These are phyloP conservation scores for Lyophyllum atratum DNA, from an alignment of 768 basidiomycete genomes.

Conservation along the genomic window DNA sequence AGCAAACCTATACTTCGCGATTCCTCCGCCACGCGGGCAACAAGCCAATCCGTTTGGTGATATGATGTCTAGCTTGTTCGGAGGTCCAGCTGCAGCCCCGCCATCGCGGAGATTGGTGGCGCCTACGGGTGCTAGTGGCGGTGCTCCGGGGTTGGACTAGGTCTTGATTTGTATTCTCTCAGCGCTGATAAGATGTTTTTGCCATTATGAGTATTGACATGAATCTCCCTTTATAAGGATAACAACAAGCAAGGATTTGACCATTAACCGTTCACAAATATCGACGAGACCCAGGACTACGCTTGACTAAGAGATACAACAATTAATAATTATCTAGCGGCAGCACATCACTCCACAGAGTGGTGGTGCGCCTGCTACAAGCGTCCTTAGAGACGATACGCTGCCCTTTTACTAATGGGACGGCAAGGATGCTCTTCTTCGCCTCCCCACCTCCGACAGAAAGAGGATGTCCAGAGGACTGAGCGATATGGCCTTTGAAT, in stretches of 20 bases:
- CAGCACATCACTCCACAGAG: slow-evolving; percentile 13
- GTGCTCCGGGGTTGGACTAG: slow-evolving; percentile 48
- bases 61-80: slow-evolving; percentile 87
- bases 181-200: background rate
- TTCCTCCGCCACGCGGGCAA: slow-evolving; percentile 74
- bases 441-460: background rate
- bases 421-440: background rate
- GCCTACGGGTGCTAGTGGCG: slow-evolving; percentile 36
- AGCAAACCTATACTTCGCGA: slow-evolving; percentile 79
- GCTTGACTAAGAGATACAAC: background rate
- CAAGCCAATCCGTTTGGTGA: slow-evolving; percentile 83
- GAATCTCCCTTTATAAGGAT: background rate
- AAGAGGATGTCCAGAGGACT: background rate
- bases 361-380: background rate
- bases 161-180: background rate
- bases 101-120: slow-evolving; percentile 42
- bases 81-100: slow-evolving; percentile 53
- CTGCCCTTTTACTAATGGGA: background rate
- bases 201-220: background rate
- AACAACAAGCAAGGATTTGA: background rate
- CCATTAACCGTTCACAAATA: background rate
- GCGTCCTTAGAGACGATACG: background rate
- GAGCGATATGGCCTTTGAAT: slow-evolving; percentile 1
- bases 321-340: slow-evolving; percentile 11
- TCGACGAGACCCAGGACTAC: background rate